These are phyloP conservation scores for Rehmannia glutinosa DNA, from an alignment of 257 asterid genomes.

Conservation along the genomic window DNA sequence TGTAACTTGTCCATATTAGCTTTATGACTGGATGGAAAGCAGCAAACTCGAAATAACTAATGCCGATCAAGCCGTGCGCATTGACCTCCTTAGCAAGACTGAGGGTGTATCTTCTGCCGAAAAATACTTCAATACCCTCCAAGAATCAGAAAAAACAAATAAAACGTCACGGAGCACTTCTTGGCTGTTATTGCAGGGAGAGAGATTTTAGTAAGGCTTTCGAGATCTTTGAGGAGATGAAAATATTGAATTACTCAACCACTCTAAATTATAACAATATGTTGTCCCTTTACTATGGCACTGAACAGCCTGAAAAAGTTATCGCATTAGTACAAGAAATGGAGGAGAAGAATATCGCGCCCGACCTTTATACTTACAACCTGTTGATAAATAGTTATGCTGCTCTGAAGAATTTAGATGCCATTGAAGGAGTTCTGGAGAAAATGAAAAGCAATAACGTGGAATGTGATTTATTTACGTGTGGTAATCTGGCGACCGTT, in stretches of 20 bases:
- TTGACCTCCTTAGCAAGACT: constrained; percentile 54
- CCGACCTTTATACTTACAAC: constrained; percentile 49
- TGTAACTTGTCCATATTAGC: constrained; percentile 31
- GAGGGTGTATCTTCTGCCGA: constrained; percentile 56
- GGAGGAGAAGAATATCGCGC: constrained; percentile 47
- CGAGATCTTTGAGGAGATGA: constrained; percentile 55
- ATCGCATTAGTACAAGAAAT: constrained; percentile 48
- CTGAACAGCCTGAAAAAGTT: constrained; percentile 42
- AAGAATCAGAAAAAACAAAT: constrained; percentile 46
- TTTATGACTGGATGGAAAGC: constrained; percentile 64
- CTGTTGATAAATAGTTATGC: constrained; percentile 54
- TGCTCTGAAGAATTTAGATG: constrained; percentile 38
- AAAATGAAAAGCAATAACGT: constrained; percentile 49
- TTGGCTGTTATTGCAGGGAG: constrained; percentile 53
- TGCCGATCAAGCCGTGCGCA: constrained; percentile 52
- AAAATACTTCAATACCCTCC: constrained; percentile 53
- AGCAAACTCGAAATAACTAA: constrained; percentile 27
- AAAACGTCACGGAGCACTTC: constrained; percentile 77
- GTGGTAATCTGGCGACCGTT: constrained; percentile 58
- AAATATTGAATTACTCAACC: constrained; percentile 31
- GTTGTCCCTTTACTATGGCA: constrained; percentile 38
- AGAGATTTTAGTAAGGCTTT: constrained; percentile 49
- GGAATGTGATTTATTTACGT: constrained; percentile 45
- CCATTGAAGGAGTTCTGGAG: constrained; percentile 52
- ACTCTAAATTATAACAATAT: constrained; percentile 60